Conservation (phyloP, 2,329 filamentous ascomycete genomes). For the Colletotrichum somersetense region DNA sequence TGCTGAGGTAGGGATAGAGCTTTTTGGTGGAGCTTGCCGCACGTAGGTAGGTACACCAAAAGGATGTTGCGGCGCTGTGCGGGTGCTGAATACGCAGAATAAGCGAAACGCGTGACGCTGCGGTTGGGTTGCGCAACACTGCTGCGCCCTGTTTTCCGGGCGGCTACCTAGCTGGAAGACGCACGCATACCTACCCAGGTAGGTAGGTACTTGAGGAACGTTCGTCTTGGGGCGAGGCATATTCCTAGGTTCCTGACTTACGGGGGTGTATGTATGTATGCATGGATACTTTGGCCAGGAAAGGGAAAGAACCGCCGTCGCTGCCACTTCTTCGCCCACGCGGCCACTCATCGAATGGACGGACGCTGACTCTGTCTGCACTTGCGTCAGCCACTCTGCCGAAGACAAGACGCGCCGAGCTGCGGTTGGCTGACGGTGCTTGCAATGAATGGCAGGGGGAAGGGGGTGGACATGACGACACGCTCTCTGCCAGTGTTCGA, state of each 20-base stretch:
- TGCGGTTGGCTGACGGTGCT: conserved; percentile 6
- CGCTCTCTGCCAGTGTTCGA: background rate
- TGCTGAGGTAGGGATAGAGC: conserved; percentile 21
- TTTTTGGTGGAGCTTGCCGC: background rate
- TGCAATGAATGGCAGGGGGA: conserved; percentile 2
- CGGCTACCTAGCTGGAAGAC: background rate
- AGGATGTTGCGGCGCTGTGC: background rate
- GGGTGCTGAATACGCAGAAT: conserved; percentile 27
- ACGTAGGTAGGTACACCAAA: too few species aligned
- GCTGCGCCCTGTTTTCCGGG: conserved; percentile 37
- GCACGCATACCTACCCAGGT: conserved; percentile 8
- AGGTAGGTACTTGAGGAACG: too few species aligned
- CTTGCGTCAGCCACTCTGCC: conserved; percentile 11
- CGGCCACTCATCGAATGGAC: background rate
- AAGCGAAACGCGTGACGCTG: conserved; percentile 8
- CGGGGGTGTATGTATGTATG: too few species aligned
- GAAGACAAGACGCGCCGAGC: background rate
- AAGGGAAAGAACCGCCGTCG: background rate
- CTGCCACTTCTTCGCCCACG: background rate
- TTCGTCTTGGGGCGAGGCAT: background rate
- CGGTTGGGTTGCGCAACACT: conserved; percentile 2
- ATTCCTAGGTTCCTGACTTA: background rate
- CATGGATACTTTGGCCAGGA: background rate
- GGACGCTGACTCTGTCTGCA: background rate
- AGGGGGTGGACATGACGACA: conserved; percentile 26